phyloP scores from a whole-genome alignment of 495 filamentous ascomycete genomes.

The Hamigera avellanea region DNA sequence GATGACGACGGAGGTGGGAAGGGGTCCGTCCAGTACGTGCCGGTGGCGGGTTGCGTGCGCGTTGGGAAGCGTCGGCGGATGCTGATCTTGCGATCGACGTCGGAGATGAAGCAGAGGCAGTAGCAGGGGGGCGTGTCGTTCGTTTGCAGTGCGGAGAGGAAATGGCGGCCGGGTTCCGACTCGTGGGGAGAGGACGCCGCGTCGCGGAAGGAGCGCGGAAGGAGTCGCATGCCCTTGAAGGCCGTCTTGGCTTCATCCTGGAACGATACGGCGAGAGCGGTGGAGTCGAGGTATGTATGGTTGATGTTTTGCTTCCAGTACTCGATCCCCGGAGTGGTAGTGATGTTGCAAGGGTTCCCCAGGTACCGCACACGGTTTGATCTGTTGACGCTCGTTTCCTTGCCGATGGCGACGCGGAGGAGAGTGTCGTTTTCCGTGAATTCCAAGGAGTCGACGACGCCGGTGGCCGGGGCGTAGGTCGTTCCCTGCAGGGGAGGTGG shows the following conservation, averaged over 20 bases:
- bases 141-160: constrained; percentile 8
- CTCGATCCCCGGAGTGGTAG: background rate
- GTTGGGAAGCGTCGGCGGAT: constrained; percentile 9
- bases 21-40: background rate
- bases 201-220: constrained; percentile 3
- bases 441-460: constrained; percentile 10
- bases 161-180: constrained; percentile 2
- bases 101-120: constrained; percentile 6
- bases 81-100: background rate
- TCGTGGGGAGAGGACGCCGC: background rate
- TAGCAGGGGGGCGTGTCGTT: constrained; percentile 3
- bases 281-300: constrained; percentile 10
- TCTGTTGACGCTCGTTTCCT: constrained; percentile 9
- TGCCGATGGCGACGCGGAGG: constrained; percentile 10
- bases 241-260: constrained; percentile 1
- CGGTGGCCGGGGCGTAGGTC: constrained; percentile 10
- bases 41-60: background rate
- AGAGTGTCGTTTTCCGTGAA: constrained; percentile 11
- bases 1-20: background rate
- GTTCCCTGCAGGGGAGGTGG: background rate
- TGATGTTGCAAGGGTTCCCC: constrained; percentile 3
- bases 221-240: constrained; percentile 10
- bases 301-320: constrained; percentile 12
- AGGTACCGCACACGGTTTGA: constrained; percentile 11
- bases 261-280: constrained; percentile 5